Conservation (phyloP, 176 grass and related monocot genomes). For the Musa schizocarpa region DNA sequence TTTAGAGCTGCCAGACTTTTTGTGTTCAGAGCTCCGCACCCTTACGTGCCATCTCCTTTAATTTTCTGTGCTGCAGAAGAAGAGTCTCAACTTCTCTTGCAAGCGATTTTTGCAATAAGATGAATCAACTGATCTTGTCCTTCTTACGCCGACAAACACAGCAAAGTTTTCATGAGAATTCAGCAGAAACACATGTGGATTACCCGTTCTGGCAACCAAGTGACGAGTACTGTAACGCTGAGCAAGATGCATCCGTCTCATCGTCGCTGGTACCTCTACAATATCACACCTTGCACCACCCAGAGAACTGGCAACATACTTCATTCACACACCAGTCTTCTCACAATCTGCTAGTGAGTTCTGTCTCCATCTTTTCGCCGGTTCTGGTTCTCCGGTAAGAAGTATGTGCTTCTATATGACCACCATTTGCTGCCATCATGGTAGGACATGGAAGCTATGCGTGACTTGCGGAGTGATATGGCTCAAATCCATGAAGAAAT, state of each 20-base stretch:
- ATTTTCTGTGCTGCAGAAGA: slow-evolving; percentile 43
- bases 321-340: slow-evolving; percentile 42
- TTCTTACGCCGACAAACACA: slow-evolving; percentile 61
- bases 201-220: slow-evolving; percentile 53
- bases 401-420: not conserved
- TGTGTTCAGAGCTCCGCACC: too few relatives aligned
- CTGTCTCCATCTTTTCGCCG: not conserved
- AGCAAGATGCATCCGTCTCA: slow-evolving; percentile 36
- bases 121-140: slow-evolving; percentile 63
- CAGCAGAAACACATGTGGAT: slow-evolving; percentile 46
- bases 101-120: slow-evolving; percentile 83
- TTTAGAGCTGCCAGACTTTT: too few relatives aligned
- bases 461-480: slow-evolving; percentile 58
- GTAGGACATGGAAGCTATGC: slow-evolving; percentile 51
- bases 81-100: slow-evolving; percentile 81
- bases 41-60: too few relatives aligned
- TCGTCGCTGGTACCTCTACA: slow-evolving; percentile 52
- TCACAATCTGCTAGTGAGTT: slow-evolving; percentile 44
- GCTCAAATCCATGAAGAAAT: slow-evolving; percentile 85
- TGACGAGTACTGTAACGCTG: slow-evolving; percentile 33
- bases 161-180: slow-evolving; percentile 52
- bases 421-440: slow-evolving; percentile 16
- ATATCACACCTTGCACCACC: slow-evolving; percentile 33
- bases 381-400: not conserved
- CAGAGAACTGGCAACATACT: slow-evolving; percentile 48